Base-by-base conservation (phyloP, 805 yeast genomes). In the Cyberlindnera sargentensis region DNA sequence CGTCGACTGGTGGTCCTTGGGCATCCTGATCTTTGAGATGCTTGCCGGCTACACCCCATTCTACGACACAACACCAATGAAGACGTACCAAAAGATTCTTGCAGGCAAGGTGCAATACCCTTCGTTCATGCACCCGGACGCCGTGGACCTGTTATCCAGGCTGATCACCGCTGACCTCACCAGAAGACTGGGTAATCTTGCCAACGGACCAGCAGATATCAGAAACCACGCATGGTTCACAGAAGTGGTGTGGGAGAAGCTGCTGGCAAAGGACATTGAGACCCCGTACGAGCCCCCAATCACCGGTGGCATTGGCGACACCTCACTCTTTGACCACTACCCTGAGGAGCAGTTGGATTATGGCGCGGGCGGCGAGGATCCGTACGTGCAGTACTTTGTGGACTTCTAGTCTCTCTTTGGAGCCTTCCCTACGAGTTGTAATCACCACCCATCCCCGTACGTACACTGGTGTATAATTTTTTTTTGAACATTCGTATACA, bases 1-100 rank as follows among this genome's bases (percentile, higher is more conserved):
- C 8, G 96, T 90, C 31, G 97, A 90, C 64, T 90, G 97, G 97
- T 90, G 97, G 97, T 87, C 96, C 1, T 76, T 90, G 52, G 97
- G 97, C 8, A 85, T 90, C 30, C 72, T 90, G 43, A 87, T 90
- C 36, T 90, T 80, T 63, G 97, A 90, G 67, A 90, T 90, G 97
- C 73, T 90, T 53, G 84, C 96, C 4, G 97, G 97, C 6, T 85
- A 84, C 65, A 90, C 97, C 3, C 97, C 97, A 26, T 90, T 90
- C 61, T 90, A 87, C 66, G 95, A 89, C 58, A 78, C 87, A 25
- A 83, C 91, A 11, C 95, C 96, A 42, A 86, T 90, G 84, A 88
- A 87, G 60, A 90, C 97, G 3, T 90, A 90, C 64, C 96, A 90
- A 60, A 90, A 90, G 61, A 91, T 90, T 53, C 68, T 90, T 46